A percentile compares a stretch with the other conserved stretches of the same genome.
Evolutionary conservation across 228 moss, liverwort and hornwort species (phyloP).

Genomic region (Sphagnum magellanicum): DNA sequence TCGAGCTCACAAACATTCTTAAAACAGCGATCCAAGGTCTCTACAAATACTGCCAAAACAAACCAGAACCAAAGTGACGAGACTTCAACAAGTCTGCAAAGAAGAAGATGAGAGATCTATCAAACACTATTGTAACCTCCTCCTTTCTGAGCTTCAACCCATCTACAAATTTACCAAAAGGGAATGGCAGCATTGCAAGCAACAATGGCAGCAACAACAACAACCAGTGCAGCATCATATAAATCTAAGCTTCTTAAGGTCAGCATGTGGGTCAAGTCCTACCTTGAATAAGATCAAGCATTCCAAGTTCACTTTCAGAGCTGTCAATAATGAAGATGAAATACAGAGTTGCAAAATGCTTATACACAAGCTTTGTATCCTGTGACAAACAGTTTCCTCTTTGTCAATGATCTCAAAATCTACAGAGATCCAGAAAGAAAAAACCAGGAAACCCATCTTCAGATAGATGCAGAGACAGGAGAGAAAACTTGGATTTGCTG

Average conservation of each 20-base stretch:
- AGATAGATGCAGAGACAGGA: no score
- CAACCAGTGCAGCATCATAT: no score
- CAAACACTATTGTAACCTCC: no score
- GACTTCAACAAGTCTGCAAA: background rate
- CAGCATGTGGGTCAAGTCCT: background rate
- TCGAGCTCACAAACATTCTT: constrained; percentile 98
- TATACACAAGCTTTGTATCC: constrained; percentile 92
- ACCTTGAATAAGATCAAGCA: constrained; percentile 96
- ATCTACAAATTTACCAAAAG: no score
- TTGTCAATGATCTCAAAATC: background rate
- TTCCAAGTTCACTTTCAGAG: constrained; percentile 90
- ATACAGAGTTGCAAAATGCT: constrained; percentile 96
- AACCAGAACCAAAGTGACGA: background rate
- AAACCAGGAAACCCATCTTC: background rate
- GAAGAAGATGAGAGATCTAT: no score
- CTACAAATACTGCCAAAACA: constrained; percentile 81
- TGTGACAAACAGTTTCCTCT: constrained; percentile 15
- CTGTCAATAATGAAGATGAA: constrained; percentile 85
- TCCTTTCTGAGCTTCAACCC: no score
- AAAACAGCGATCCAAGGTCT: constrained; percentile 88
- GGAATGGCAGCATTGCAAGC: no score
- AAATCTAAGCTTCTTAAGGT: no score
- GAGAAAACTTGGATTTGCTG: no score
- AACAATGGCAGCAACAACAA: no score
- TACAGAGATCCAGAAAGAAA: background rate